phyloP scores from a whole-genome alignment of 495 filamentous ascomycete species.

The Lepidopterella palustris region DNA sequence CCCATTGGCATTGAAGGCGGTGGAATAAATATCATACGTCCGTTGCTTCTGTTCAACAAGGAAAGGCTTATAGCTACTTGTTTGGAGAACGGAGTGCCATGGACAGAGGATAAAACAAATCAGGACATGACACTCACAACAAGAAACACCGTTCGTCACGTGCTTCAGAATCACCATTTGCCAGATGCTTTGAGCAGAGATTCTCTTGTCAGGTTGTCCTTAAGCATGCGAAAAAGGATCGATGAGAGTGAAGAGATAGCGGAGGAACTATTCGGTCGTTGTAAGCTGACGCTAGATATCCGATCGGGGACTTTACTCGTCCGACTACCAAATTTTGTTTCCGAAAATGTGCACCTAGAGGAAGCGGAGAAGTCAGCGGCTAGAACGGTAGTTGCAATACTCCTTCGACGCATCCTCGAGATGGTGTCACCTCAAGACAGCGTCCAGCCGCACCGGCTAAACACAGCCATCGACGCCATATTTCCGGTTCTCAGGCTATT shows the following conservation, averaged over 20 bases:
- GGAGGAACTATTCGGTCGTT: slow-evolving; percentile 19
- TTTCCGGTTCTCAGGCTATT: not conserved
- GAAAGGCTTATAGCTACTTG: slow-evolving; percentile 67
- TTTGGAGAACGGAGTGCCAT: slow-evolving; percentile 53
- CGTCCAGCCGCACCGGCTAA: not conserved
- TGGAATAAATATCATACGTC: slow-evolving; percentile 65
- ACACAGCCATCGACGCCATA: not conserved
- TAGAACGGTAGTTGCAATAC: not conserved
- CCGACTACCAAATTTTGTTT: not conserved
- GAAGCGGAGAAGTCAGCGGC: too few relatives aligned
- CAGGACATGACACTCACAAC: slow-evolving; percentile 65
- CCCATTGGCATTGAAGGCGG: slow-evolving; percentile 52
- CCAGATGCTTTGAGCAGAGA: slow-evolving; percentile 62
- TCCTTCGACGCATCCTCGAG: not conserved
- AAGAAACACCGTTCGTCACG: slow-evolving; percentile 67
- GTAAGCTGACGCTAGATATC: not conserved
- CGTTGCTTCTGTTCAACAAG: slow-evolving; percentile 70
- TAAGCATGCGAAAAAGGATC: slow-evolving; percentile 35
- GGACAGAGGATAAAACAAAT: slow-evolving; percentile 87
- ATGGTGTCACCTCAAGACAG: not conserved
- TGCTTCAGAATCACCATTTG: slow-evolving; percentile 52
- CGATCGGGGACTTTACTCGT: not conserved
- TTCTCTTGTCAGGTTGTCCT: slow-evolving; percentile 53
- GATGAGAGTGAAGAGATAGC: slow-evolving; percentile 24
- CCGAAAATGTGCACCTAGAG: too few relatives aligned